Percentiles rank a stretch among this genome's conserved stretches.
Evolutionary conservation across 2,329 filamentous ascomycete genomes (phyloP).

Genomic region (Fusarium keratoplasticum): DNA sequence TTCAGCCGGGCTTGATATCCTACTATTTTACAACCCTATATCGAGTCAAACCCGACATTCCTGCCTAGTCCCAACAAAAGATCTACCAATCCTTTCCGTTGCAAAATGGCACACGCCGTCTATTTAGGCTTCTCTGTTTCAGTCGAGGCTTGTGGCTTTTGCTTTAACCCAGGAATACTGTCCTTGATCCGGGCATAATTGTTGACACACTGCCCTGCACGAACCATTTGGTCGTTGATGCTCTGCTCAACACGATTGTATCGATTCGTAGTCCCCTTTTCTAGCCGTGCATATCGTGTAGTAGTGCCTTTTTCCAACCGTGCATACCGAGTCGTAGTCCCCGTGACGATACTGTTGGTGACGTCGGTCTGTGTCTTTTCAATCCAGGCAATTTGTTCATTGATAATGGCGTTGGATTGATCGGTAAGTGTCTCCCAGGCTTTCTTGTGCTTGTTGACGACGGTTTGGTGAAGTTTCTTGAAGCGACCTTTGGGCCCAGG

Average conservation of each 20-base stretch:
- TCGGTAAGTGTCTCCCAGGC: conserved; percentile 15
- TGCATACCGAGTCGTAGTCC: neutral
- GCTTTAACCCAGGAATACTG: neutral
- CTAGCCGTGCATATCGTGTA: conserved; percentile 3
- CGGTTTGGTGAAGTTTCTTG: conserved; percentile 19
- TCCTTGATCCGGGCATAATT: neutral
- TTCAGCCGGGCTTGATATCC: neutral
- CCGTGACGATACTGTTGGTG: neutral
- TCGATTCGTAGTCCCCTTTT: conserved; percentile 2
- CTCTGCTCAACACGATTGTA: conserved; percentile 13
- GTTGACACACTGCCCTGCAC: neutral
- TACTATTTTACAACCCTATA: neutral
- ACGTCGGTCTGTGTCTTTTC: neutral
- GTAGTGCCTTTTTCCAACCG: neutral
- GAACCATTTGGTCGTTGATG: neutral
- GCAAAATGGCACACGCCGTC: too few species aligned
- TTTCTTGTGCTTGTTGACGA: conserved; percentile 32
- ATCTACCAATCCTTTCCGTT: neutral
- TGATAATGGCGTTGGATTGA: conserved; percentile 18
- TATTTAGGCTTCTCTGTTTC: neutral
- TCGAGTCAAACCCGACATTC: neutral
- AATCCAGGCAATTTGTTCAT: neutral
- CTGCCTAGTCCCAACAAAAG: neutral
- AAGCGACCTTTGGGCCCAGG: neutral
- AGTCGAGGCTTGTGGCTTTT: neutral